These are phyloP conservation scores for Fraxinus velutina DNA, from an alignment of 305 asterid species.

Conservation along the genomic window DNA sequence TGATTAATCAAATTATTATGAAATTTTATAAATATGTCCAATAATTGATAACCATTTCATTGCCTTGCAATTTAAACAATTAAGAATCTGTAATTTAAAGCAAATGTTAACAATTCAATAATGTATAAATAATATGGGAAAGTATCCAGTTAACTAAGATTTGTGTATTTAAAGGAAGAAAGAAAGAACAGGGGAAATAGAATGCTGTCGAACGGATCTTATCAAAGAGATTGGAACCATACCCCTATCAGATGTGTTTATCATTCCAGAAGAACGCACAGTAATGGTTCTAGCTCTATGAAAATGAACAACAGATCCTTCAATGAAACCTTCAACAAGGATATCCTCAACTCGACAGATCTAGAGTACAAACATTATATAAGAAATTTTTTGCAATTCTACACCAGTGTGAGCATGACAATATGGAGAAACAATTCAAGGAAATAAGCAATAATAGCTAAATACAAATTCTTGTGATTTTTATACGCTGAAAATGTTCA, in stretches of 20 bases:
- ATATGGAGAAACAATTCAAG: conserved; percentile 5
- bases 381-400: conserved; percentile 1
- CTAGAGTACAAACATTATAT: conserved; percentile 36
- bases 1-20: not conserved
- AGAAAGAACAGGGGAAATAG: not conserved
- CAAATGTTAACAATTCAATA: conserved; percentile 4
- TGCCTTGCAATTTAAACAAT: not conserved
- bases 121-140: conserved; percentile 5
- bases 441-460: not conserved
- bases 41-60: not conserved
- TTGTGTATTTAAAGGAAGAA: not conserved
- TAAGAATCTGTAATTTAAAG: not conserved
- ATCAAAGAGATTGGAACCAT: conserved; percentile 22
- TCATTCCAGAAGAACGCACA: conserved; percentile 70
- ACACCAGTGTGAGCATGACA: conserved; percentile 11
- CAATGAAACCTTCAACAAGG: conserved; percentile 83
- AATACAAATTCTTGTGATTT: conserved; percentile 12
- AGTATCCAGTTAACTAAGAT: not conserved
- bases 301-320: conserved; percentile 97
- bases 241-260: conserved; percentile 98
- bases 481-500: conserved; percentile 30
- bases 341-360: conserved; percentile 98
- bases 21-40: not conserved
- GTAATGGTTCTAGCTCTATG: conserved; percentile 85
- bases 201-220: not conserved